These are phyloP conservation scores for Lasiodiplodia sp. DNA, from an alignment of 2,329 filamentous ascomycete species.

Conservation along the genomic window DNA sequence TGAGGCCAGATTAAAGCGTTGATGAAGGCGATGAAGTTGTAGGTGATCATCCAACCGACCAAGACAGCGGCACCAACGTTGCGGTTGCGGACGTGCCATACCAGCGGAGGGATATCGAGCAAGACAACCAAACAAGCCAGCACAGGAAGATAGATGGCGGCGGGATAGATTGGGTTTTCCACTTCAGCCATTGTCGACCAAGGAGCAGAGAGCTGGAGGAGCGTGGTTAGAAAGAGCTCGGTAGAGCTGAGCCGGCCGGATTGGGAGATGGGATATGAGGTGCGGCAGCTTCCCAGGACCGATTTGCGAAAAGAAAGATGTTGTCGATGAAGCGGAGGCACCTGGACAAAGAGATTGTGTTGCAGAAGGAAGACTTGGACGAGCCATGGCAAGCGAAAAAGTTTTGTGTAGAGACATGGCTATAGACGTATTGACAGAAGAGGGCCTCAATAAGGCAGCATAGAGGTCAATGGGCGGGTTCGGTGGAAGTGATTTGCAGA, in stretches of 20 bases:
- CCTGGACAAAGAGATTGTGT: background rate
- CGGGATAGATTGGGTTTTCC: constrained; percentile 39
- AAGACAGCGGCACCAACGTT: constrained; percentile 68
- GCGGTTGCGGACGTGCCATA: constrained; percentile 66
- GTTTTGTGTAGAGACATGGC: background rate
- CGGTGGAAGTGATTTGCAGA: background rate
- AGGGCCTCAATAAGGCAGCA: background rate
- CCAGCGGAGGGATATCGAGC: constrained; percentile 63
- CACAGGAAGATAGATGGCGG: constrained; percentile 55
- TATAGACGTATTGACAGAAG: constrained; percentile 18
- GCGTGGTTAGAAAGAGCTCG: background rate
- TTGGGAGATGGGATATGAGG: background rate
- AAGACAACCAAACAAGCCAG: constrained; percentile 60
- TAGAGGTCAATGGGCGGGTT: background rate
- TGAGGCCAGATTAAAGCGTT: constrained; percentile 72
- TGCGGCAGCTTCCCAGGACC: background rate
- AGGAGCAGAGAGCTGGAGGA: background rate
- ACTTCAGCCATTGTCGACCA: constrained; percentile 4
- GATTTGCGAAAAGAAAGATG: background rate
- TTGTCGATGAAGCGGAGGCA: background rate
- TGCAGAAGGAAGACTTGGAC: background rate
- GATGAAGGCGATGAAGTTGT: constrained; percentile 65
- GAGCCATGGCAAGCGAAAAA: constrained; percentile 19
- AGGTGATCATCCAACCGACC: constrained; percentile 62
- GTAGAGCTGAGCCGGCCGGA: background rate